These are phyloP conservation scores for Cladobotryum protrusum DNA, from an alignment of 2,329 filamentous ascomycete species.

Conservation along the genomic window DNA sequence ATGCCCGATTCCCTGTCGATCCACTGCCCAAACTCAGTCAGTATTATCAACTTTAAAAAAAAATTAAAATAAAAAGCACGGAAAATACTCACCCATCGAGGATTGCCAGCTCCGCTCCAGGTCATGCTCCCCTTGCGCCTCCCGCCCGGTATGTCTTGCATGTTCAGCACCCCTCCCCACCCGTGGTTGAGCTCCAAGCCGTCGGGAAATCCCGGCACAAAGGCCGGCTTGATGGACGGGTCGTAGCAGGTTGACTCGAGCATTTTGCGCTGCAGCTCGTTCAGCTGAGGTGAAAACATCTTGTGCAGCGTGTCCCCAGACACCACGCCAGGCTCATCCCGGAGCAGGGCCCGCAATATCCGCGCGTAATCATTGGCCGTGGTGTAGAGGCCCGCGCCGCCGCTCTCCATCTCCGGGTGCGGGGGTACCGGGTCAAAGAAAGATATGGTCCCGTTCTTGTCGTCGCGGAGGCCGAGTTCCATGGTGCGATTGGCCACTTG, in stretches of 20 bases:
- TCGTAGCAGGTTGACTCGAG: constrained; percentile 18
- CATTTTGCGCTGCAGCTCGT: constrained; percentile 19
- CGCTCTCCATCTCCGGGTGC: constrained; percentile 33
- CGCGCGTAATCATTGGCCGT: constrained; percentile 35
- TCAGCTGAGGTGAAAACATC: constrained; percentile 38
- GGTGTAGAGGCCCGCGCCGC: constrained; percentile 38
- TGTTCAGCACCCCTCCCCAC: constrained; percentile 34
- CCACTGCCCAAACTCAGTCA: constrained; percentile 23
- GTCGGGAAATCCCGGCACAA: constrained; percentile 32
- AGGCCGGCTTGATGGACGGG: constrained; percentile 17
- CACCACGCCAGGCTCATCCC: constrained; percentile 22
- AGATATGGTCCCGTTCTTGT: constrained; percentile 1
- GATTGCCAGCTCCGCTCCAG: constrained; percentile 38
- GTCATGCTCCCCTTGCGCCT: constrained; percentile 36
- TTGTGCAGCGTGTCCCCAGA: constrained; percentile 22
- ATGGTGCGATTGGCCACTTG: constrained; percentile 17
- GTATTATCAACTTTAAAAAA: not conserved
- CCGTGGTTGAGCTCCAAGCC: constrained; percentile 31
- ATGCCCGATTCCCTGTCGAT: constrained; percentile 33
- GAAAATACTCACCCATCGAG: constrained; percentile 34
- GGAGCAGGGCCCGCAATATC: constrained; percentile 29
- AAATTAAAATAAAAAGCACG: not conserved
- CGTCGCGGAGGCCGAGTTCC: constrained; percentile 17
- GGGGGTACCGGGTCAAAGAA: constrained; percentile 12
- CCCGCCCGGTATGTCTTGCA: constrained; percentile 33